Conservation (phyloP, 2,329 filamentous ascomycete genomes). For the Calonectria hawksworthii region DNA sequence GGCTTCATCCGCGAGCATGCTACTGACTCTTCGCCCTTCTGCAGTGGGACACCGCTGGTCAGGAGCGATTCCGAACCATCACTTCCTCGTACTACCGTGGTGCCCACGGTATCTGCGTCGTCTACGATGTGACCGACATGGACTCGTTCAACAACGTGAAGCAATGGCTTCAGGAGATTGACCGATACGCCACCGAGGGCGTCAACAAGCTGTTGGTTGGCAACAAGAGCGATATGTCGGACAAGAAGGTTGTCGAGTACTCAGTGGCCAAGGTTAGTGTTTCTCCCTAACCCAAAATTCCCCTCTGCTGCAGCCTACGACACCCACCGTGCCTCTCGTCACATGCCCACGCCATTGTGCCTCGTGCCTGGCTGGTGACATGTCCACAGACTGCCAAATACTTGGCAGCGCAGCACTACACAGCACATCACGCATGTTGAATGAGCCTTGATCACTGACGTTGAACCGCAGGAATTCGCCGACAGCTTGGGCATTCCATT, state of each 20-base stretch:
- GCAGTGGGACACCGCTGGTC: constrained; percentile 98
- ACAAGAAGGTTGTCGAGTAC: constrained; percentile 99
- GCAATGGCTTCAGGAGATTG: constrained; percentile 99
- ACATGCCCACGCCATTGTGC: constrained; percentile 40
- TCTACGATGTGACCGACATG: constrained; percentile 99
- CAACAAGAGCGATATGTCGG: constrained; percentile 99
- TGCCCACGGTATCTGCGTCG: constrained; percentile 98
- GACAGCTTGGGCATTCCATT: constrained; percentile 99
- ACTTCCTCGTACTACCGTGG: constrained; percentile 99
- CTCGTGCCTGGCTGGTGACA: constrained; percentile 18
- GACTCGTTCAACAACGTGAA: constrained; percentile 99
- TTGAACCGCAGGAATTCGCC: constrained; percentile 84
- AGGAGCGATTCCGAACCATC: constrained; percentile 99
- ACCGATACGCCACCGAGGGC: constrained; percentile 98
- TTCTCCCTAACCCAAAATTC: neutral
- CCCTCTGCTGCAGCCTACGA: constrained; percentile 11
- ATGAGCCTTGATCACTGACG: constrained; percentile 36
- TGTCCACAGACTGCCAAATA: constrained; percentile 25
- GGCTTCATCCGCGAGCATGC: neutral
- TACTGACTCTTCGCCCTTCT: constrained; percentile 29
- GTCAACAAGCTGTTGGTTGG: constrained; percentile 99
- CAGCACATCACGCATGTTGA: neutral
- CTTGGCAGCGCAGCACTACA: neutral
- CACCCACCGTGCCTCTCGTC: constrained; percentile 15
- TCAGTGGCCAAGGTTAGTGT: constrained; percentile 93